A percentile compares a stretch with the other conserved stretches of the same genome.
Evolutionary conservation across 805 yeast species (phyloP).

Genomic region (Zygosaccharomyces pseudorouxii): DNA sequence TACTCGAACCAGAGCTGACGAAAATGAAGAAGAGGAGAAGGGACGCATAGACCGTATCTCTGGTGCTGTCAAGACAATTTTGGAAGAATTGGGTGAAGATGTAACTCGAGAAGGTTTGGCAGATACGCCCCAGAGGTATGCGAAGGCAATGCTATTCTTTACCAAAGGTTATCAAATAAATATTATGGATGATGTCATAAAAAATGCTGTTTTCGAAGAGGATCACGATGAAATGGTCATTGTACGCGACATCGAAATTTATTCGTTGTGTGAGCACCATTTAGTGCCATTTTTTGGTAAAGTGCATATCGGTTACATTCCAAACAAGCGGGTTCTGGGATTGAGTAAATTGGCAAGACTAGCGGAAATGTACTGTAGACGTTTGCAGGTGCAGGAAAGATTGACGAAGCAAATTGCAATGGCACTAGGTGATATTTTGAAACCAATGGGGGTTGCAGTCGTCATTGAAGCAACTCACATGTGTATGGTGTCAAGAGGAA

Average conservation of each 20-base stretch:
- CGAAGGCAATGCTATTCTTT: conserved; percentile 91
- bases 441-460: conserved; percentile 96
- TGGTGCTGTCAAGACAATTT: conserved; percentile 66
- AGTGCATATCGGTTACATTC: conserved; percentile 96
- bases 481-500: conserved; percentile 99
- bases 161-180: conserved; percentile 97
- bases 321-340: conserved; percentile 88
- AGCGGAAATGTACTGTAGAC: conserved; percentile 94
- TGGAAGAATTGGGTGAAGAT: conserved; percentile 89
- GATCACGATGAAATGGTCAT: conserved; percentile 99
- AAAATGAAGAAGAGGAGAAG: conserved; percentile 56
- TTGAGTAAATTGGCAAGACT: conserved; percentile 87
- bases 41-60: conserved; percentile 76
- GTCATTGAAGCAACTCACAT: conserved; percentile 97
- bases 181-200: conserved; percentile 77
- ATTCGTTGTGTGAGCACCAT: conserved; percentile 95
- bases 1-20: conserved; percentile 70
- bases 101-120: conserved; percentile 79
- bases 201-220: conserved; percentile 94
- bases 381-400: conserved; percentile 97
- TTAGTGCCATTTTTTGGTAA: conserved; percentile 96
- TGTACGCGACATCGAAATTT: conserved; percentile 88
- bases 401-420: conserved; percentile 95
- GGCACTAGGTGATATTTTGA: conserved; percentile 85
- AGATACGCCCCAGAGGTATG: conserved; percentile 95